Evolutionary conservation across 768 basidiomycete species (phyloP), one percentile per base, ranked within the genome.

Genomic region (Pulveroboletus frians): DNA sequence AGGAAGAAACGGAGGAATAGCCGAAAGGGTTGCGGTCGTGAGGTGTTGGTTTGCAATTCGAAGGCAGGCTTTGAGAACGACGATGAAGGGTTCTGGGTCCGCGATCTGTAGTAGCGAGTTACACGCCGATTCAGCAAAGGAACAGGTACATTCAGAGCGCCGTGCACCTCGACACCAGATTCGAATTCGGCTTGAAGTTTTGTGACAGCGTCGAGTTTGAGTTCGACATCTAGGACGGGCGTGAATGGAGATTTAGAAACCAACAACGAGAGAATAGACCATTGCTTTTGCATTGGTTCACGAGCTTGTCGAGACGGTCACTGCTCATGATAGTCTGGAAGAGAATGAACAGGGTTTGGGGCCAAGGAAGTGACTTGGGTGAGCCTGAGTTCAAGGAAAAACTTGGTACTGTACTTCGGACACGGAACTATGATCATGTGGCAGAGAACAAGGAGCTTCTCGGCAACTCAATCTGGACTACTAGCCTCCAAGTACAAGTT

Each of bases 11-110:
- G 81, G 72, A 14, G 83, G 83, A 32, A 93, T 70, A 29, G 80
- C 80, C 49, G 79, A 76, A 57, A 93, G 72, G 27, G 89, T 83
- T 31, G 91, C 90, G 47, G 81, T 82, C 8, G 83, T 80, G 35
- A 94, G 72, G 59, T 91, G 88, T 61, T 88, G 83, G 69, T 93
- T 91, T 39, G 89, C 77, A 38, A 83, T 83, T 57, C 88, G 80
- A 57, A 93, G 76, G 57, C 83, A 88, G 32, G 82, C 60, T 67
- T 87, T 91, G 62, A 94, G 75, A 34, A 77, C 72, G 49, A 72
- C 71, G 51, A 92, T 76, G 61, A 92, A 73, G 34, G 73, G 70
- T 60, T 93, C 92, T 8, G 82, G 66, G 62, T 92, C 89, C 23
- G 76, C 63, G 47, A 93, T 78, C 91, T 92, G 61, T 21, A 48